Evolutionary conservation across 2,329 filamentous ascomycete genomes (phyloP).

Genomic region (Colletotrichum falcatum): DNA sequence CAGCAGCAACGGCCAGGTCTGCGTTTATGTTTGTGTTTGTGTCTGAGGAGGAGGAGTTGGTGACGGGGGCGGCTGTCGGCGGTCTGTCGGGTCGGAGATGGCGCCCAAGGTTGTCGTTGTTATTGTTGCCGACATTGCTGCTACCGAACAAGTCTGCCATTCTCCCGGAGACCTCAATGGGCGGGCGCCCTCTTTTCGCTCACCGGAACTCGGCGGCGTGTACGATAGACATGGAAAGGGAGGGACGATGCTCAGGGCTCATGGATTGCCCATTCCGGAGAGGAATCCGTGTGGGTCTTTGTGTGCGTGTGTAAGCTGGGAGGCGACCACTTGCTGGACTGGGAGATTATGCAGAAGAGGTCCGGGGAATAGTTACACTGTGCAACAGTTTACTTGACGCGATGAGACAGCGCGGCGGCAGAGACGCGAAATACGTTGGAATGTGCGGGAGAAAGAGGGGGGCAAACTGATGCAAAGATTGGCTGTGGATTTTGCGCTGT

Average conservation of each 20-base stretch:
- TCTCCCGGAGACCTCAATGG: conserved; percentile 25
- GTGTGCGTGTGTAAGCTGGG: not conserved
- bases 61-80: conserved; percentile 35
- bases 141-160: conserved; percentile 37
- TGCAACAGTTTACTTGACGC: conserved; percentile 7
- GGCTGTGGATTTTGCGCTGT: conserved; percentile 4
- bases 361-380: conserved; percentile 17
- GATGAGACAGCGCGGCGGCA: not conserved
- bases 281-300: conserved; percentile 37
- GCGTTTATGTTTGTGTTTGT: conserved; percentile 11
- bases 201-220: conserved; percentile 36
- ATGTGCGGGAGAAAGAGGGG: not conserved
- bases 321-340: not conserved
- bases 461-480: not conserved
- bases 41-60: conserved; percentile 1
- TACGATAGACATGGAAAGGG: conserved; percentile 30
- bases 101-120: conserved; percentile 35
- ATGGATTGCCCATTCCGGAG: conserved; percentile 38
- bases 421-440: not conserved
- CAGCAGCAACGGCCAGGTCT: conserved; percentile 10
- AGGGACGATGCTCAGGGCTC: conserved; percentile 34
- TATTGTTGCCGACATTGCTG: conserved; percentile 28
- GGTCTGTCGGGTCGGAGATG: conserved; percentile 39
- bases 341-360: conserved; percentile 12
- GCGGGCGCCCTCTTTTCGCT: conserved; percentile 24